phyloP scores from a whole-genome alignment of 2,329 filamentous ascomycete genomes.

The Phialophora verrucosa region DNA sequence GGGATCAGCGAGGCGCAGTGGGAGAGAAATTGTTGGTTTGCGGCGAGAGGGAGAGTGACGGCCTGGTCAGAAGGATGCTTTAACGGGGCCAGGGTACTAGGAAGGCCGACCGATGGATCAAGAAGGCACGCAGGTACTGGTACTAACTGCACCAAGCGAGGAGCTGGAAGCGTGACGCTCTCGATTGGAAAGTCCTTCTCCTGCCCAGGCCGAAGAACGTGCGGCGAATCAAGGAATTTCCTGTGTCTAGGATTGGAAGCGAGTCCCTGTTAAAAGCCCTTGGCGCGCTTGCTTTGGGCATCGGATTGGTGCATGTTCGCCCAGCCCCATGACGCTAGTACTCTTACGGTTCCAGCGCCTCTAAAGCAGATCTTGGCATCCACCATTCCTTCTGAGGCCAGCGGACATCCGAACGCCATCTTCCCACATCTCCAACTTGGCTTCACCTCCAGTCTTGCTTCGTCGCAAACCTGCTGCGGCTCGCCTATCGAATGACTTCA shows the following conservation, averaged over 20 bases:
- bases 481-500: slow-evolving; percentile 13
- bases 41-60: not conserved
- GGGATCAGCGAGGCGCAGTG: slow-evolving; percentile 30
- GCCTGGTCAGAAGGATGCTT: not conserved
- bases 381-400: slow-evolving; percentile 13
- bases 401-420: slow-evolving; percentile 33
- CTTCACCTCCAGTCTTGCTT: slow-evolving; percentile 3
- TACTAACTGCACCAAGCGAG: slow-evolving; percentile 2
- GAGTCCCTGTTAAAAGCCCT: not conserved
- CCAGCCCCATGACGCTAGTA: not conserved
- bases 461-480: slow-evolving; percentile 6
- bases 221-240: slow-evolving; percentile 4
- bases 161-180: not conserved
- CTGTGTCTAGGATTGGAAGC: not conserved
- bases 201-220: not conserved
- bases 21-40: not conserved
- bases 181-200: slow-evolving; percentile 1
- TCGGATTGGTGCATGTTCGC: not conserved
- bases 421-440: slow-evolving; percentile 5
- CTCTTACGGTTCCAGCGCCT: slow-evolving; percentile 4
- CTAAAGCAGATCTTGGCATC: slow-evolving; percentile 2
- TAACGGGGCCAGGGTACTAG: not conserved
- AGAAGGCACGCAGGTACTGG: slow-evolving; percentile 9
- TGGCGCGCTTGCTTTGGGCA: not conserved
- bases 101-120: not conserved